These are phyloP conservation scores for Styphnolobium japonicum DNA, from an alignment of 306 rosid species.

Conservation along the genomic window DNA sequence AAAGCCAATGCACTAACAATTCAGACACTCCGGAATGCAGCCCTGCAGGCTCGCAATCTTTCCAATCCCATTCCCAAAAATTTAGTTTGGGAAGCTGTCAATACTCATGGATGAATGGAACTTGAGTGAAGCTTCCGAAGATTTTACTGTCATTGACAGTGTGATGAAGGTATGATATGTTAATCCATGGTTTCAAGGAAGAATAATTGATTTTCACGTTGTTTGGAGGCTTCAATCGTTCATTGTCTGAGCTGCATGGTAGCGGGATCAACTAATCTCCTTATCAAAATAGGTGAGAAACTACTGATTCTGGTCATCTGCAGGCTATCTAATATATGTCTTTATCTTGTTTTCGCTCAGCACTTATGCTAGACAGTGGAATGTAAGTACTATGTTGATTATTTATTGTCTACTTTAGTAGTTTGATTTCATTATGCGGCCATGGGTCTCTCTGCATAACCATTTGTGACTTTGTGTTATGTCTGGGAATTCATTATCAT, in stretches of 20 bases:
- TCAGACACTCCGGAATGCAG: slow-evolving; percentile 44
- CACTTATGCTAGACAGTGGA: not conserved
- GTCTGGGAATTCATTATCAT: not conserved
- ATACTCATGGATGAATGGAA: slow-evolving; percentile 48
- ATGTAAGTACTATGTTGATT: not conserved
- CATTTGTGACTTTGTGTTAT: not conserved
- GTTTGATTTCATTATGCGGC: not conserved
- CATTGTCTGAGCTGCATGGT: not conserved
- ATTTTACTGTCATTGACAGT: slow-evolving; percentile 7
- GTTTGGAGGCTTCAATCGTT: slow-evolving; percentile 31
- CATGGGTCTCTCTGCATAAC: not conserved
- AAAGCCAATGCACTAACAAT: slow-evolving; percentile 45
- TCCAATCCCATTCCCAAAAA: slow-evolving; percentile 47
- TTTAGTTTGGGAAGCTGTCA: slow-evolving; percentile 61
- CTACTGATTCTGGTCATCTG: not conserved
- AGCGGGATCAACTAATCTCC: slow-evolving; percentile 4
- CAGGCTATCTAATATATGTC: not conserved
- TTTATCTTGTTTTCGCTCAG: not conserved
- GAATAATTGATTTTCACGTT: slow-evolving; percentile 18
- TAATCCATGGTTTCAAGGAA: slow-evolving; percentile 26
- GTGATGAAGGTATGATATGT: not conserved
- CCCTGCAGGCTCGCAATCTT: slow-evolving; percentile 55
- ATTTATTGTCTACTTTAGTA: not conserved
- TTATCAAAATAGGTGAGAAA: slow-evolving; percentile 2
- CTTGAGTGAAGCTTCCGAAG: slow-evolving; percentile 14